These are phyloP conservation scores for Aspergillus phoenicis DNA, from an alignment of 2,329 filamentous ascomycete genomes.

Conservation along the genomic window DNA sequence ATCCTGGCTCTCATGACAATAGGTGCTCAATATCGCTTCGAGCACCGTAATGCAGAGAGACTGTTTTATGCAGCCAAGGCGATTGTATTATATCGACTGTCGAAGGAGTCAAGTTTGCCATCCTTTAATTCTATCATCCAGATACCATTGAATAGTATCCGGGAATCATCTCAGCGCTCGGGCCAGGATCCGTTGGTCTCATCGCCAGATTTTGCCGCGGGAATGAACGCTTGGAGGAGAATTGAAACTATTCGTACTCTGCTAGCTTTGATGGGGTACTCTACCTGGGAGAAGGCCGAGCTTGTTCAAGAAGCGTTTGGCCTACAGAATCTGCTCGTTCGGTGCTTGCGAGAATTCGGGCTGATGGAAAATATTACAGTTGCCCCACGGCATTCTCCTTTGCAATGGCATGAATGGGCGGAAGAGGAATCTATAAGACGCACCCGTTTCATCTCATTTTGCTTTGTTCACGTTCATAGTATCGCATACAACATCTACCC, in stretches of 20 bases:
- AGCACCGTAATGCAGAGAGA: conserved; percentile 38
- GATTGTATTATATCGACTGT: conserved; percentile 66
- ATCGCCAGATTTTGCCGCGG: conserved; percentile 14
- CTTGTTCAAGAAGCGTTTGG: conserved; percentile 37
- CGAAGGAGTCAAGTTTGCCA: conserved; percentile 24
- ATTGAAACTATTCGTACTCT: conserved; percentile 36
- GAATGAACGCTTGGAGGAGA: conserved; percentile 24
- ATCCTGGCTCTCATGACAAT: conserved; percentile 69
- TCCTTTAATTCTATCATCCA: conserved; percentile 23
- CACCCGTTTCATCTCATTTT: conserved; percentile 42
- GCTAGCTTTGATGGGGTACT: conserved; percentile 36
- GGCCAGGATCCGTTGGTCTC: conserved; percentile 16
- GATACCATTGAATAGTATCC: conserved; percentile 20
- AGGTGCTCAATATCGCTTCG: conserved; percentile 54
- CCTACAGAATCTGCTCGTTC: conserved; percentile 35
- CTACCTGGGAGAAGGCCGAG: conserved; percentile 36
- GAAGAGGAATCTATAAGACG: conserved; percentile 39
- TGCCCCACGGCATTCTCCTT: conserved; percentile 25
- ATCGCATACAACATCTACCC: conserved; percentile 45
- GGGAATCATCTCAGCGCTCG: conserved; percentile 20
- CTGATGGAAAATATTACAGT: conserved; percentile 29
- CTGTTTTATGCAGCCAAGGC: conserved; percentile 58
- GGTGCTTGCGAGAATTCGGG: conserved; percentile 33
- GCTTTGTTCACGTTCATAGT: conserved; percentile 43
- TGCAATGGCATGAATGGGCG: conserved; percentile 42